These are phyloP conservation scores for Phialemonium atrogriseum DNA, from an alignment of 2,329 filamentous ascomycete species.

Conservation along the genomic window DNA sequence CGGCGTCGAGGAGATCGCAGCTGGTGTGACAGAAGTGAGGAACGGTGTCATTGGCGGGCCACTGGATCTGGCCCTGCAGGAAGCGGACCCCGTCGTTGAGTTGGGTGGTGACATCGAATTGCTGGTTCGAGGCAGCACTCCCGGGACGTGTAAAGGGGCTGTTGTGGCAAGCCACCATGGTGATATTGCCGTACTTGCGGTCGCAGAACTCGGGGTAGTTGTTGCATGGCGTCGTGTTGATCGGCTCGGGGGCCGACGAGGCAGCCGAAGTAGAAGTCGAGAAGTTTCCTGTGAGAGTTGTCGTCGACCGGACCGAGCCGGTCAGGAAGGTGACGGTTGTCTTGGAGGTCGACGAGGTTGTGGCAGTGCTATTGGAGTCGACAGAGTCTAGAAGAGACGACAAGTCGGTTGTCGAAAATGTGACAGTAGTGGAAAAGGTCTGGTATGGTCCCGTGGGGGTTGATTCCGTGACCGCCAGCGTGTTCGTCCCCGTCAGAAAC, in stretches of 20 bases:
- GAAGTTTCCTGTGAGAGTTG: conserved; percentile 29
- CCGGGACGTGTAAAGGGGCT: conserved; percentile 65
- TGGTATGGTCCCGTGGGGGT: conserved; percentile 37
- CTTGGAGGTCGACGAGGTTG: conserved; percentile 17
- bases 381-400: conserved; percentile 13
- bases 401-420: conserved; percentile 24
- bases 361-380: conserved; percentile 21
- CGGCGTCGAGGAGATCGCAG: conserved; percentile 74
- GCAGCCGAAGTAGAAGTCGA: conserved; percentile 34
- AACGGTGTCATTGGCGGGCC: conserved; percentile 35
- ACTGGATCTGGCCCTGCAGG: conserved; percentile 56
- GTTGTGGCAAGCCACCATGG: conserved; percentile 71
- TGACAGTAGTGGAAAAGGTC: conserved; percentile 33
- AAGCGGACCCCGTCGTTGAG: conserved; percentile 69
- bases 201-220: conserved; percentile 68
- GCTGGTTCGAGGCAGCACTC: conserved; percentile 71
- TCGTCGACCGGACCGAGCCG: conserved; percentile 38
- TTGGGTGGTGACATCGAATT: conserved; percentile 57
- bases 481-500: conserved; percentile 25
- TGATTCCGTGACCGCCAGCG: conserved; percentile 18
- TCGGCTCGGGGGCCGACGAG: conserved; percentile 33
- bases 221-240: conserved; percentile 75
- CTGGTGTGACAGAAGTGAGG: conserved; percentile 78
- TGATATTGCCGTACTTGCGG: conserved; percentile 74
- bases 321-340: conserved; percentile 32